Evolutionary conservation across 2,329 filamentous ascomycete genomes (phyloP).

Genomic region (Paraphaeosphaeria sporulosa): DNA sequence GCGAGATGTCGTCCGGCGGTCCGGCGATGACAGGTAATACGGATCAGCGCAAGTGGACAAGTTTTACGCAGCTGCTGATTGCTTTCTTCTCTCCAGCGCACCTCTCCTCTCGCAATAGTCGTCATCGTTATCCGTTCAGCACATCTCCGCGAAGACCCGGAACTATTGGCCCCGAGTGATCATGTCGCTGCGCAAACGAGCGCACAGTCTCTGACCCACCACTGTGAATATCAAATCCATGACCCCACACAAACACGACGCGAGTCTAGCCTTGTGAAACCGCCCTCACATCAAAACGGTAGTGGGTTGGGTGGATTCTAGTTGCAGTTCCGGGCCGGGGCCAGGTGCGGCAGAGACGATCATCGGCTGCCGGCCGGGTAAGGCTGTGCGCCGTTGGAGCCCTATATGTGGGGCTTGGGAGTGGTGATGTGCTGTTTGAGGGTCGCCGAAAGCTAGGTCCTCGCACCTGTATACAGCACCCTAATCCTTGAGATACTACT

Average conservation of each 20-base stretch:
- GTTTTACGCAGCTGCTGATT: background rate
- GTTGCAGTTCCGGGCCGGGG: background rate
- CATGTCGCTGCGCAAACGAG: no score
- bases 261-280: background rate
- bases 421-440: no score
- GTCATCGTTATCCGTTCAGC: background rate
- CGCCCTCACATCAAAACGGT: background rate
- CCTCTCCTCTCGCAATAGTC: background rate
- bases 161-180: background rate
- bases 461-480: no score
- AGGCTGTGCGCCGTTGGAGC: constrained; percentile 1
- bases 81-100: no score
- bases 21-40: constrained; percentile 3
- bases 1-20: background rate
- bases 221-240: background rate
- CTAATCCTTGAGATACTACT: no score
- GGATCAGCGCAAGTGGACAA: background rate
- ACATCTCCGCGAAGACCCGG: background rate
- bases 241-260: background rate
- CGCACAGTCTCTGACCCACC: background rate
- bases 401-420: constrained; percentile 1
- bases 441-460: no score
- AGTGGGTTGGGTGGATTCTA: background rate
- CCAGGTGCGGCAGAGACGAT: background rate
- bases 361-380: background rate